Conservation (phyloP, 2,329 filamentous ascomycete genomes). For the Onygena corvina region DNA sequence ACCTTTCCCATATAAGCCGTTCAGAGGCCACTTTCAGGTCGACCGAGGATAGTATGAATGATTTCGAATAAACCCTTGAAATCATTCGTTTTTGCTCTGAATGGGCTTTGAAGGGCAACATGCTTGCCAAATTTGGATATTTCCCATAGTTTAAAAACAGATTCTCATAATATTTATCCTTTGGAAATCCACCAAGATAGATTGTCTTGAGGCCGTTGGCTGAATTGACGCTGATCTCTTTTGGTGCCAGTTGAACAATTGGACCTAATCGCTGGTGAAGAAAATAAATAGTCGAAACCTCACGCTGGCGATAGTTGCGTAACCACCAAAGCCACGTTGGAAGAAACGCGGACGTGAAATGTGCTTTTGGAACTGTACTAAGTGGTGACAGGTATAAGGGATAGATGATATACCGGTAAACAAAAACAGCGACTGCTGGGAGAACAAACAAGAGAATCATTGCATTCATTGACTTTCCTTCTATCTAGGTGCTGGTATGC, state of each 20-base stretch:
- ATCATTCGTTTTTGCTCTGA: slow-evolving; percentile 59
- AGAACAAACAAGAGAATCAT: neutral
- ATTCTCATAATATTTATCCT: slow-evolving; percentile 51
- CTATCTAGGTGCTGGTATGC: neutral
- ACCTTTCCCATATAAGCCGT: slow-evolving; percentile 43
- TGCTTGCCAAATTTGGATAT: slow-evolving; percentile 55
- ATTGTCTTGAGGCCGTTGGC: slow-evolving; percentile 46
- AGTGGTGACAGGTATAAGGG: slow-evolving; percentile 50
- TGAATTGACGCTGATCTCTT: slow-evolving; percentile 54
- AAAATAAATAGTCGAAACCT: slow-evolving; percentile 48
- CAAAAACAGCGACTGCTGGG: neutral
- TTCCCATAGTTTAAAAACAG: slow-evolving; percentile 51
- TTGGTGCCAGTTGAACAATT: slow-evolving; percentile 49
- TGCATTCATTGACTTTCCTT: neutral
- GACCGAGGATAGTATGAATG: slow-evolving; percentile 47
- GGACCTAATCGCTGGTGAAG: slow-evolving; percentile 45
- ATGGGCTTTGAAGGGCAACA: slow-evolving; percentile 46
- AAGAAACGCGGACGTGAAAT: slow-evolving; percentile 53
- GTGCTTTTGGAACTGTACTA: slow-evolving; percentile 53
- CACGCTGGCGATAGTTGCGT: slow-evolving; percentile 40
- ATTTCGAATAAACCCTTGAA: slow-evolving; percentile 64
- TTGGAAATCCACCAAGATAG: slow-evolving; percentile 58
- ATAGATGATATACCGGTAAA: slow-evolving; percentile 31
- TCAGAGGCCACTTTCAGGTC: slow-evolving; percentile 43
- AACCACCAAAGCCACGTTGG: slow-evolving; percentile 55